A percentile compares a stretch with the other conserved stretches of the same genome.
Conservation (phyloP, 768 basidiomycete species). For the Mycena floridula region DNA sequence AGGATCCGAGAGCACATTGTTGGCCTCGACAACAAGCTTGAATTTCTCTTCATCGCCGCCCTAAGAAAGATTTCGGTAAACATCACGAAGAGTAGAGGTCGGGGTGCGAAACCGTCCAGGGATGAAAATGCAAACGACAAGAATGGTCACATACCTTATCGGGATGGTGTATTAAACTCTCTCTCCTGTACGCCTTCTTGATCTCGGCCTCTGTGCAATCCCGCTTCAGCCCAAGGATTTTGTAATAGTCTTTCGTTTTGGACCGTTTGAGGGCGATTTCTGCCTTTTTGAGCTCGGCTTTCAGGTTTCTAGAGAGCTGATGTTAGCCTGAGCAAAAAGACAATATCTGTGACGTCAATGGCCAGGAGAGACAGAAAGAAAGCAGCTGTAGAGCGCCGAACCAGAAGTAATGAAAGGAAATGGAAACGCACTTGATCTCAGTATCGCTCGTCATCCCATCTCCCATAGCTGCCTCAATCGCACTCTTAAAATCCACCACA, state of each 20-base stretch:
- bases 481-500: conserved; percentile 72
- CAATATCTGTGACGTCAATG: too few species aligned
- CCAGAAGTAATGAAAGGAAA: too few species aligned
- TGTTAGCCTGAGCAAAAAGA: too few species aligned
- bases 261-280: conserved; percentile 79
- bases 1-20: conserved; percentile 78
- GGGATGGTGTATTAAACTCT: conserved; percentile 81
- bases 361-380: too few species aligned
- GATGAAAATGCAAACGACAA: not conserved
- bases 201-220: conserved; percentile 69
- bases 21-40: conserved; percentile 81
- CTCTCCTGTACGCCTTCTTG: conserved; percentile 87
- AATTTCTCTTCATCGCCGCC: conserved; percentile 96
- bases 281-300: conserved; percentile 69
- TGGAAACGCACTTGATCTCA: too few species aligned
- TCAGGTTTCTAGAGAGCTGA: too few species aligned
- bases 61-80: too few species aligned
- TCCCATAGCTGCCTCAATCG: conserved; percentile 63
- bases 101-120: too few species aligned
- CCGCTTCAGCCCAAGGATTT: conserved; percentile 59
- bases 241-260: conserved; percentile 89
- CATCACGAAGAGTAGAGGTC: too few species aligned
- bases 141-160: conserved; percentile 52
- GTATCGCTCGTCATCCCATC: conserved; percentile 51
- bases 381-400: too few species aligned